Percentiles rank a stretch among this genome's conserved stretches.
Evolutionary conservation across 352 stramenopile species (phyloP).

Genomic region (Detonula confervacea): DNA sequence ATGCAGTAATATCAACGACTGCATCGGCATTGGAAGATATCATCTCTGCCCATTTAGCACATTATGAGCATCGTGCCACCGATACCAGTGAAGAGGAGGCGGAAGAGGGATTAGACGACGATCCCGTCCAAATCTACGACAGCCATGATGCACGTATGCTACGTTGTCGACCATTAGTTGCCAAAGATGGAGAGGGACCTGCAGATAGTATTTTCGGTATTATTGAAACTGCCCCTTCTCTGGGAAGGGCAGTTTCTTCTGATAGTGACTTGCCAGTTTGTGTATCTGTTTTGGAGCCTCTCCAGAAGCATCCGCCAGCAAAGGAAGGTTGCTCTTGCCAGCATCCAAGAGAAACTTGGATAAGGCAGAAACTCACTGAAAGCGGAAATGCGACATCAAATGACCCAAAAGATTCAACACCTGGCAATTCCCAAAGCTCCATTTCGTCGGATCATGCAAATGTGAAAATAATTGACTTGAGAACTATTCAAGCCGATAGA

Average conservation of each 20-base stretch:
- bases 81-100: background rate
- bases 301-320: slow-evolving; percentile 7
- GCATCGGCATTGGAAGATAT: slow-evolving; percentile 25
- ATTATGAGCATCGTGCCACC: background rate
- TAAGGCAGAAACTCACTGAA: background rate
- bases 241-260: background rate
- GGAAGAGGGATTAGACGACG: background rate
- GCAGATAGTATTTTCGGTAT: slow-evolving; percentile 43
- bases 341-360: slow-evolving; percentile 48
- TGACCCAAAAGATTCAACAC: background rate
- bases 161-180: slow-evolving; percentile 31
- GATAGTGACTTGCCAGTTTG: background rate
- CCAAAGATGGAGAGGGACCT: background rate
- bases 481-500: slow-evolving; percentile 42
- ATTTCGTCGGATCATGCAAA: slow-evolving; percentile 13
- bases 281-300: slow-evolving; percentile 24
- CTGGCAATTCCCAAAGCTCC: background rate
- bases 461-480: slow-evolving; percentile 54
- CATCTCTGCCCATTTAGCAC: slow-evolving; percentile 15
- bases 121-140: slow-evolving; percentile 40
- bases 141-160: slow-evolving; percentile 52
- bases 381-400: background rate
- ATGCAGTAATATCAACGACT: slow-evolving; percentile 12
- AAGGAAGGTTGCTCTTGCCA: slow-evolving; percentile 39
- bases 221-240: background rate